Conservation (phyloP, 306 rosid species). For the Urtica urens region DNA sequence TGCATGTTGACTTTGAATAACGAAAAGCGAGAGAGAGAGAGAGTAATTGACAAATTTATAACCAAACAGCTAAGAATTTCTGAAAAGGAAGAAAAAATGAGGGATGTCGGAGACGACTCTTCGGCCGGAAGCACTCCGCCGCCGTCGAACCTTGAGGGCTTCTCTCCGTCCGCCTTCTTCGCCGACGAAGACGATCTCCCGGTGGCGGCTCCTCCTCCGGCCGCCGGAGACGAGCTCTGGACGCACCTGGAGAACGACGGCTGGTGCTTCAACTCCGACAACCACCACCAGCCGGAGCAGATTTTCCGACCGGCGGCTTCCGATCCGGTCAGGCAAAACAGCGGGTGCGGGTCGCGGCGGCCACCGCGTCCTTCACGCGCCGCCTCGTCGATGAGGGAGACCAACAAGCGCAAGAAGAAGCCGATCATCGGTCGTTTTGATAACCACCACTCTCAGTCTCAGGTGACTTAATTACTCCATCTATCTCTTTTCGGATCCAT, state of each 20-base stretch:
- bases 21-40: too few species aligned
- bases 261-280: conserved; percentile 8
- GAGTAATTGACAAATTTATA: too few species aligned
- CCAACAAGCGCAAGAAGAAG: not conserved
- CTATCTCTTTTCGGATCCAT: too few species aligned
- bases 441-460: too few species aligned
- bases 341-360: not conserved
- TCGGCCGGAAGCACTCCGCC: conserved; percentile 5
- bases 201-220: not conserved
- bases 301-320: not conserved
- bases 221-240: not conserved
- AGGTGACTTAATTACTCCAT: too few species aligned
- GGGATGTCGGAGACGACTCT: conserved; percentile 7
- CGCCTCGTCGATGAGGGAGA: not conserved
- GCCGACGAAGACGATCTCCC: not conserved
- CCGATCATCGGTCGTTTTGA: not conserved
- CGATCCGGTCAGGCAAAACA: not conserved
- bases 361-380: not conserved
- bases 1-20: too few species aligned
- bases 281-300: not conserved
- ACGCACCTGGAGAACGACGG: not conserved
- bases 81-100: too few species aligned
- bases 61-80: too few species aligned
- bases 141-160: not conserved
- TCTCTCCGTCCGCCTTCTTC: not conserved